Conservation (phyloP, 2,329 filamentous ascomycete species). For the Venturia carpophila region DNA sequence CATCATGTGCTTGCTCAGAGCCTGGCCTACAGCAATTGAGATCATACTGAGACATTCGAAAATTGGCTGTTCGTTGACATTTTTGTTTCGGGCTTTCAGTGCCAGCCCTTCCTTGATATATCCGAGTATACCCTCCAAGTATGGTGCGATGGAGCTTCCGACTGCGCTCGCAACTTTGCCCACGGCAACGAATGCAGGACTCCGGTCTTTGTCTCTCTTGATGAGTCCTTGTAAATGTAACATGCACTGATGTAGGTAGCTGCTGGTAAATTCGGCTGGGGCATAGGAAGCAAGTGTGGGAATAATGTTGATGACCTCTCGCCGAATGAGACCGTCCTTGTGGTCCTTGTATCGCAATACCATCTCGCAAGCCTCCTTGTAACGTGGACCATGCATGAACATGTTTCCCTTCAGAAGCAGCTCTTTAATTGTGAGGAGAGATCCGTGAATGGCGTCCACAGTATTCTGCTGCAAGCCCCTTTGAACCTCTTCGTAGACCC, state of each 20-base stretch:
- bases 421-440: conserved; percentile 84
- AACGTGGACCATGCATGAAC: conserved; percentile 92
- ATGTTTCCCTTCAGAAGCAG: conserved; percentile 90
- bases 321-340: conserved; percentile 75
- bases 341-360: conserved; percentile 91
- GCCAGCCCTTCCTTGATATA: conserved; percentile 89
- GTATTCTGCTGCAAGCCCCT: conserved; percentile 70
- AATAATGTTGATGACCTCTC: conserved; percentile 84
- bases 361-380: conserved; percentile 85
- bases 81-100: conserved; percentile 56
- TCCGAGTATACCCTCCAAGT: conserved; percentile 86
- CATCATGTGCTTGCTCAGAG: conserved; percentile 97
- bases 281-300: conserved; percentile 89
- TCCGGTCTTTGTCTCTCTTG: conserved; percentile 80
- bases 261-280: conserved; percentile 78
- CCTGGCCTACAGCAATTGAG: conserved; percentile 89
- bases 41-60: conserved; percentile 98
- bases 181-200: conserved; percentile 90
- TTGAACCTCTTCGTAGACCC: conserved; percentile 81
- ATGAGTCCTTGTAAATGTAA: conserved; percentile 87
- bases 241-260: conserved; percentile 94
- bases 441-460: conserved; percentile 87
- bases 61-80: conserved; percentile 62
- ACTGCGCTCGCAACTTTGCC: conserved; percentile 95
- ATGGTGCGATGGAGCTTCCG: conserved; percentile 88